phyloP scores from a whole-genome alignment of 305 asterid species.

The Solanum chacoense region DNA sequence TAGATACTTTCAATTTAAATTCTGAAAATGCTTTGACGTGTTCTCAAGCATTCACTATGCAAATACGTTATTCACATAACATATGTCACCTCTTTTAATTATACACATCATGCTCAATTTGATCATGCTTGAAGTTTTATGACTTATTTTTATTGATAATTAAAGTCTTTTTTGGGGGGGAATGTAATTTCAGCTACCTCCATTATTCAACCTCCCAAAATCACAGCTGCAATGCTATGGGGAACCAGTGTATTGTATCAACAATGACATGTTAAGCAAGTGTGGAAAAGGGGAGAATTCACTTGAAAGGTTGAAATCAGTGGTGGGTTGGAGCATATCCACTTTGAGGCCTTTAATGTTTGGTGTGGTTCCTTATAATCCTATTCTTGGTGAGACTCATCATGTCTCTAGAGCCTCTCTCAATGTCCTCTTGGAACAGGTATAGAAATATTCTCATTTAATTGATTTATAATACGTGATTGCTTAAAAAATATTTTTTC shows the following conservation, averaged over 20 bases:
- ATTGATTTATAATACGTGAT: neutral
- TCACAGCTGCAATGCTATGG: conserved; percentile 83
- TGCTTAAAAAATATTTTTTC: too few relatives aligned
- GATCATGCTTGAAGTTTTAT: neutral
- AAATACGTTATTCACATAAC: neutral
- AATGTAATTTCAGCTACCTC: conserved; percentile 56
- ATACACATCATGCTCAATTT: neutral
- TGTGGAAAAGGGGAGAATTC: conserved; percentile 40
- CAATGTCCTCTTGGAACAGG: conserved; percentile 78
- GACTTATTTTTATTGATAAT: neutral
- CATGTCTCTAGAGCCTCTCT: conserved; percentile 58
- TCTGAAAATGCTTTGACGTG: neutral
- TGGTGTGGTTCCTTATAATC: conserved; percentile 82
- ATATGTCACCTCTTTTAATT: neutral
- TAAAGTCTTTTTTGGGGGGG: neutral
- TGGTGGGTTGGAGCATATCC: conserved; percentile 83
- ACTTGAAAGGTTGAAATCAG: conserved; percentile 35
- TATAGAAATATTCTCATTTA: neutral
- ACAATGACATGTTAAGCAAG: conserved; percentile 35
- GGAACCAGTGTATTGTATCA: conserved; percentile 53
- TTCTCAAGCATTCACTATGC: neutral
- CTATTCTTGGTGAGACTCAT: conserved; percentile 91
- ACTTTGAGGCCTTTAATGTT: conserved; percentile 53
- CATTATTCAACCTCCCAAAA: conserved; percentile 81
- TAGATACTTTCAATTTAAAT: neutral